Base-by-base conservation (phyloP, 352 stramenopile species). In the Globisporangium echinulatum region DNA sequence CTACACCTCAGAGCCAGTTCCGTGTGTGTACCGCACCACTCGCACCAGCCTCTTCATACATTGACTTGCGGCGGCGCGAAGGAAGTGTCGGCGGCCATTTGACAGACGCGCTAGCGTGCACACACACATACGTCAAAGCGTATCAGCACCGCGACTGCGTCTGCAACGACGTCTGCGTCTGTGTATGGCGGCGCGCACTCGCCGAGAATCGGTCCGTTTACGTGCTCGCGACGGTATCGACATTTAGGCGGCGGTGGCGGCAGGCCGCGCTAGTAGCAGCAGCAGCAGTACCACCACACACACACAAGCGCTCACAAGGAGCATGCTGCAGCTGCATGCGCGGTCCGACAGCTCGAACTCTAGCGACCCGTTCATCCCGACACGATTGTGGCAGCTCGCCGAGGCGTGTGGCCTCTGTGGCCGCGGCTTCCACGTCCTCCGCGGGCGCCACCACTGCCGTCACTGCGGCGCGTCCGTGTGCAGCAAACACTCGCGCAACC, bases 391-490 rank as follows among this genome's bases (percentile, higher is more conserved):
- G 84, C 75, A 86, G 55, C 67, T 87, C 38, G 68, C 79, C 42
- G 62, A 70, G 37, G 69, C 60, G 63, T 94, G 84, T 66, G 68
- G 66, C 54, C 69, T 92, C 54, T 94, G 84, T 70, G 69, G 64
- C 59, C 55, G 58, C 37, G 56, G 70, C 19, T 94, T 94, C 62
- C 75, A 63, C 60, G 71, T 80, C 59, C 56, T 94, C 53, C 78
- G 79, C 51, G 63, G 62, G n/a, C 80, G 84, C 38, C 84, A 94
- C 63, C 84, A 94, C 66, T 94, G 84, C 63, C 80, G 84, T 42
- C 68, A 83, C 61, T 94, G 84, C 54, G 84, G 84, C 52, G 55
- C 71, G 36, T 94, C 82, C 7, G 83, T 94, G 17, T 94, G 84
- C 64, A 68, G 72, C 44, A 85, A 78, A 44, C 84, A 94, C 71